These are phyloP conservation scores for Trichoderma breve DNA, from an alignment of 2,329 filamentous ascomycete genomes.

Conservation along the genomic window DNA sequence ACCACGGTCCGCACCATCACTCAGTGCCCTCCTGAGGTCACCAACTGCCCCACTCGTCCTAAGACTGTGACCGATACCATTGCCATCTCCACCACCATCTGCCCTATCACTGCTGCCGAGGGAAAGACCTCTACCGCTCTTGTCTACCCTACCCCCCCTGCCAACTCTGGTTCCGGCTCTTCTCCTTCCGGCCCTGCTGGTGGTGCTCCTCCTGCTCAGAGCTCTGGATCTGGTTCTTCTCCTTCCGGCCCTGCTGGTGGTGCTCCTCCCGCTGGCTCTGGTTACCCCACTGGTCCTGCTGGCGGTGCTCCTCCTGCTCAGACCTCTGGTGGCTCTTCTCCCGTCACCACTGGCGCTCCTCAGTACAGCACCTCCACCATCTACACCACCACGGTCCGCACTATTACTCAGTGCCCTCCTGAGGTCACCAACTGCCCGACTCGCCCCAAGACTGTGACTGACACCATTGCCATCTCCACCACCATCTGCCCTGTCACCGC, in stretches of 20 bases:
- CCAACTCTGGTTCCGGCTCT: constrained; percentile 5
- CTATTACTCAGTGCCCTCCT: constrained; percentile 60
- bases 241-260: not conserved
- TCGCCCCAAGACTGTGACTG: constrained; percentile 37
- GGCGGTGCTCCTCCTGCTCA: constrained; percentile 7
- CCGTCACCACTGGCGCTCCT: constrained; percentile 23
- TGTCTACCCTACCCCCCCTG: constrained; percentile 20
- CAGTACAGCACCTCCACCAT: constrained; percentile 51
- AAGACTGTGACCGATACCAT: constrained; percentile 39
- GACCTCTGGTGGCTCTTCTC: not conserved
- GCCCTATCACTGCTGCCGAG: constrained; percentile 36
- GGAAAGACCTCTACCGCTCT: not conserved
- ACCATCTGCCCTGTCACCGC: constrained; percentile 42
- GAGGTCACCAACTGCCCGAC: constrained; percentile 62
- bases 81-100: constrained; percentile 41
- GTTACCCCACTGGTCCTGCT: not conserved
- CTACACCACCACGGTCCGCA: constrained; percentile 58
- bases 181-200: constrained; percentile 5
- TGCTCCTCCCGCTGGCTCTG: not conserved
- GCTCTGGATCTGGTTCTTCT: not conserved
- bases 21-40: constrained; percentile 57
- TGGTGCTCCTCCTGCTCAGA: not conserved
- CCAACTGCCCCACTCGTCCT: constrained; percentile 56
- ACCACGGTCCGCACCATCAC: constrained; percentile 62
- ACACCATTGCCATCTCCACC: constrained; percentile 40